Conservation (phyloP, 2,329 filamentous ascomycete genomes). For the Pseudonectria foliicola region DNA sequence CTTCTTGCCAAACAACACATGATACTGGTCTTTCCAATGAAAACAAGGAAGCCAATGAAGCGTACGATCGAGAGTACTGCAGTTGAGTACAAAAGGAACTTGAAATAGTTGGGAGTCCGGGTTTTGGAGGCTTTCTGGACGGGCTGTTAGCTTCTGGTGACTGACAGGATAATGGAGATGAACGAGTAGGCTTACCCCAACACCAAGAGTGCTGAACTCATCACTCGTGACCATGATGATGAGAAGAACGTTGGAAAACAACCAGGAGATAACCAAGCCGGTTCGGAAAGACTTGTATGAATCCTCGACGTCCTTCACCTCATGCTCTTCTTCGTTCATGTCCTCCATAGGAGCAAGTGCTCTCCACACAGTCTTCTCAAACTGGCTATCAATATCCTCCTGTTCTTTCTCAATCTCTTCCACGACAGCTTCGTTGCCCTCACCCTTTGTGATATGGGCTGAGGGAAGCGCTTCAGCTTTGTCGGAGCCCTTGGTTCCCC, state of each 20-base stretch:
- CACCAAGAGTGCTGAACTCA: slow-evolving; percentile 69
- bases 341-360: slow-evolving; percentile 71
- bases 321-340: slow-evolving; percentile 51
- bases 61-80: slow-evolving; percentile 70
- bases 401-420: slow-evolving; percentile 90
- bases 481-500: slow-evolving; percentile 94
- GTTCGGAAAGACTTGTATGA: slow-evolving; percentile 98
- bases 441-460: slow-evolving; percentile 73
- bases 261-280: slow-evolving; percentile 77
- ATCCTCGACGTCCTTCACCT: slow-evolving; percentile 79
- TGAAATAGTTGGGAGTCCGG: slow-evolving; percentile 78
- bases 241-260: slow-evolving; percentile 79
- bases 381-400: slow-evolving; percentile 89
- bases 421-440: slow-evolving; percentile 76
- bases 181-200: slow-evolving; percentile 55
- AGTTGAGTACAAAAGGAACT: slow-evolving; percentile 75
- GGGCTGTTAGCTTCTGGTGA: slow-evolving; percentile 1
- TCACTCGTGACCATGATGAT: slow-evolving; percentile 79
- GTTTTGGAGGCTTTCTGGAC: slow-evolving; percentile 51
- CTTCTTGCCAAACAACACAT: slow-evolving; percentile 83
- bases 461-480: slow-evolving; percentile 86
- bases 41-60: slow-evolving; percentile 81
- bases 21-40: slow-evolving; percentile 80
- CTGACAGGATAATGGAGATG: background rate
- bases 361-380: slow-evolving; percentile 85